Evolutionary conservation across 2,329 filamentous ascomycete genomes (phyloP).

Genomic region (Endoconidiophora polonica): DNA sequence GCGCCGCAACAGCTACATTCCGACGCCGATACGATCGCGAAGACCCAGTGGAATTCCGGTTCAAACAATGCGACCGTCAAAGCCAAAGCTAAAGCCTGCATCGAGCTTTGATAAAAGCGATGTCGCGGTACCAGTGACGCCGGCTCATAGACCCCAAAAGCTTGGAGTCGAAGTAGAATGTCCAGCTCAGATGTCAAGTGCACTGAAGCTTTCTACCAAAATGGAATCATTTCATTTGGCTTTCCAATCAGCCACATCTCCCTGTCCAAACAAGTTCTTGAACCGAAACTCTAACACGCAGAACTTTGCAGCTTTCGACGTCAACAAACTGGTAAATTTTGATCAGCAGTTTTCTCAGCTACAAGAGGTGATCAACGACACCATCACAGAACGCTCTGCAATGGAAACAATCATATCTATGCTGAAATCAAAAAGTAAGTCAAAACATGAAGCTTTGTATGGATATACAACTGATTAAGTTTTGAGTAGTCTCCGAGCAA

Average conservation of each 20-base stretch:
- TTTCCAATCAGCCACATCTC: conserved; percentile 14
- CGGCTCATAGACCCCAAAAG: no score
- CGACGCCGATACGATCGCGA: no score
- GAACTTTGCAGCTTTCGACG: conserved; percentile 55
- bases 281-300: conserved; percentile 55
- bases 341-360: conserved; percentile 57
- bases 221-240: conserved; percentile 3
- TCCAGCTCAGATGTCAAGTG: background rate
- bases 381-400: conserved; percentile 48
- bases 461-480: conserved; percentile 11
- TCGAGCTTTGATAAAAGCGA: no score
- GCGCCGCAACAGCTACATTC: no score
- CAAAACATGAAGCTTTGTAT: background rate
- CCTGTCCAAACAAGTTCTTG: conserved; percentile 30
- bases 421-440: conserved; percentile 59
- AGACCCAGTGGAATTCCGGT: no score
- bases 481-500: conserved; percentile 28
- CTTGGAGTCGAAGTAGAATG: no score
- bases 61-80: no score
- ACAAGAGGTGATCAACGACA: conserved; percentile 53
- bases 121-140: no score
- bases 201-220: background rate
- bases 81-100: no score
- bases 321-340: conserved; percentile 61
- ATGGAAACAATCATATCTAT: conserved; percentile 59